phyloP scores from a whole-genome alignment of 208 protist genomes.

The Leishmania braziliensis region DNA sequence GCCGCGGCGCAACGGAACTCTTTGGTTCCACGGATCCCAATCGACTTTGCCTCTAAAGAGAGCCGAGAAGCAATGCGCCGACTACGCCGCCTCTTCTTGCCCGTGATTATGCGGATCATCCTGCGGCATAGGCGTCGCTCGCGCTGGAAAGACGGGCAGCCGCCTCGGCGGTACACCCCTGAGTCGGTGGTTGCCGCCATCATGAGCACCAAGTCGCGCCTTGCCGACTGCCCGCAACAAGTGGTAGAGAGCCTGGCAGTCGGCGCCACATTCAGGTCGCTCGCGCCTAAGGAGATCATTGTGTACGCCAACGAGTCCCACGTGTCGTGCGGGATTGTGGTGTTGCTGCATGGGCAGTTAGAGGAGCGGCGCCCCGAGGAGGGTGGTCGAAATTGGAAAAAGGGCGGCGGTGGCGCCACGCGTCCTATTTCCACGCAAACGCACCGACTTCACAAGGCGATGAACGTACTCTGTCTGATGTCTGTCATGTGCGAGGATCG shows the following conservation, averaged over 20 bases:
- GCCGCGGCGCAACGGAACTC: slow-evolving; percentile 32
- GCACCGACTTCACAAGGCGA: slow-evolving; percentile 43
- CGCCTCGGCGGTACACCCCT: slow-evolving; percentile 59
- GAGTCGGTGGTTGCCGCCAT: slow-evolving; percentile 72
- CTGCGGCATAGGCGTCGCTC: slow-evolving; percentile 42
- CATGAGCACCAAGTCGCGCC: slow-evolving; percentile 47
- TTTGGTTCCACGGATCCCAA: slow-evolving; percentile 5
- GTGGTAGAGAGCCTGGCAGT: slow-evolving; percentile 55
- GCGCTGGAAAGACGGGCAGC: slow-evolving; percentile 42
- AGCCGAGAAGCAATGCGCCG: slow-evolving; percentile 40
- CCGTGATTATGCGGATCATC: slow-evolving; percentile 53
- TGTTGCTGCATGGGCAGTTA: slow-evolving; percentile 83
- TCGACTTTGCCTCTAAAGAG: slow-evolving; percentile 53
- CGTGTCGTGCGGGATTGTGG: slow-evolving; percentile 75
- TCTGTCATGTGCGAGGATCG: slow-evolving; percentile 85
- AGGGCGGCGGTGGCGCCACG: not conserved
- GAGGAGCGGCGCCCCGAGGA: slow-evolving; percentile 38
- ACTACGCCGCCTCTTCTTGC: slow-evolving; percentile 56
- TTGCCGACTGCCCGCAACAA: slow-evolving; percentile 67
- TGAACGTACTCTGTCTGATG: slow-evolving; percentile 63
- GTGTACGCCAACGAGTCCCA: slow-evolving; percentile 84
- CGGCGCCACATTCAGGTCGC: slow-evolving; percentile 56
- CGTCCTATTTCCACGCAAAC: slow-evolving; percentile 45
- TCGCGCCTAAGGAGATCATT: slow-evolving; percentile 58
- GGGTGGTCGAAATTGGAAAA: not conserved